These are phyloP conservation scores for Arabidopsis lyrata DNA, from an alignment of 441 rosid species.

Conservation along the genomic window DNA sequence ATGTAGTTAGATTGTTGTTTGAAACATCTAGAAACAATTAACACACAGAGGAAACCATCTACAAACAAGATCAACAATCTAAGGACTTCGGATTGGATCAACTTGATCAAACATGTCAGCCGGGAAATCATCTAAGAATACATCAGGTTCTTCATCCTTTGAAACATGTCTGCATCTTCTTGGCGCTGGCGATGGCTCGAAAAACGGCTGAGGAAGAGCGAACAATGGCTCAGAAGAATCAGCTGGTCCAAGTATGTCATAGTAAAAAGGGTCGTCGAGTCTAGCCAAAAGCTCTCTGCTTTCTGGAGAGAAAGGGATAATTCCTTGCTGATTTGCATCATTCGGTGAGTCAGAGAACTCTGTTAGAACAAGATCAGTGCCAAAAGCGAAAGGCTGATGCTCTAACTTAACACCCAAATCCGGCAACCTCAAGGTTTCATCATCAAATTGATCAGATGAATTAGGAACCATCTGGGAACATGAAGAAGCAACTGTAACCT, in stretches of 20 bases:
- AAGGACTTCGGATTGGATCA: slow-evolving; percentile 62
- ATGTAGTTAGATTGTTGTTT: slow-evolving; percentile 29
- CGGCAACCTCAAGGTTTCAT: slow-evolving; percentile 44
- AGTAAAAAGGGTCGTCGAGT: slow-evolving; percentile 64
- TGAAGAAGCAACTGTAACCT: slow-evolving; percentile 39
- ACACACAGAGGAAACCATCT: slow-evolving; percentile 22
- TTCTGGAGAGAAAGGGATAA: slow-evolving; percentile 54
- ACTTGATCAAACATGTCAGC: slow-evolving; percentile 76
- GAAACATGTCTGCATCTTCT: slow-evolving; percentile 40
- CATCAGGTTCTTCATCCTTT: slow-evolving; percentile 51
- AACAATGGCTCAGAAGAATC: slow-evolving; percentile 56
- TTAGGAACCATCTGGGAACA: slow-evolving; percentile 41
- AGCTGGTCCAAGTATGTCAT: slow-evolving; percentile 56
- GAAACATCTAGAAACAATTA: slow-evolving; percentile 12
- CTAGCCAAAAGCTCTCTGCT: slow-evolving; percentile 65
- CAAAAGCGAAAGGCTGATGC: slow-evolving; percentile 44
- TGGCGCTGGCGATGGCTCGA: slow-evolving; percentile 41
- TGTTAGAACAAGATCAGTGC: slow-evolving; percentile 34
- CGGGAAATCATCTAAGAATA: slow-evolving; percentile 81
- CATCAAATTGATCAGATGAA: slow-evolving; percentile 36
- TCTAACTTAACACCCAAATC: slow-evolving; percentile 39
- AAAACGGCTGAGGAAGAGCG: slow-evolving; percentile 51
- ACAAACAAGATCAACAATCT: slow-evolving; percentile 30
- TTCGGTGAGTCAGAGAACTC: slow-evolving; percentile 41
- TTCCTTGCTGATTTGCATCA: slow-evolving; percentile 47